Base-by-base conservation (phyloP, 129 eudicot species). In the Lonicera japonica region DNA sequence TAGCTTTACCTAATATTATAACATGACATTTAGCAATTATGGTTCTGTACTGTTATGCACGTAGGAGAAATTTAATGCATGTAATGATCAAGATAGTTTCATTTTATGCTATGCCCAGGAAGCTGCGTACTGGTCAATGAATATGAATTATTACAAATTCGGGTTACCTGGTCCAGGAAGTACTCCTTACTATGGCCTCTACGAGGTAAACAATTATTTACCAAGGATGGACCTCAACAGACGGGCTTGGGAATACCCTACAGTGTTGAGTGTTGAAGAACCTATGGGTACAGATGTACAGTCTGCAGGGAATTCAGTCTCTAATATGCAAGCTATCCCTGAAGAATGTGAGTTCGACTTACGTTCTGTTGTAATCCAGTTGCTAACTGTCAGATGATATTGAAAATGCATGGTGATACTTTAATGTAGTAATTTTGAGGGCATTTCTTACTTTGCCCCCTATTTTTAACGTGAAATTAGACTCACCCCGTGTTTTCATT, bases 161-260 rank as follows among this genome's bases (percentile, higher is more conserved):
- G 94, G 86, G 54, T 48, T 73, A 60, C 73, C 88, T 73, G 81
- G 77, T 69, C 79, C 68, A 41, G 89, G 73, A 66, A 82, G 68
- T 65, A 62, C 80, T 63, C 86, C 87, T 43, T 82, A 89, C 74
- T 85, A 85, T 63, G 94, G 83, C 55, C 78, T 66, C 60, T 82
- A 89, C 65, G 85, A 72, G 63, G 76, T 73, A 34, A 69, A 73
- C 50, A 71, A 68, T 69, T 72, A 77, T 61, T 73, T 74, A 54
- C 79, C 87, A 21, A 75, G 86, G 64, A 82, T 69, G 77, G 96
- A 85, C 70, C 25, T 77, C 17, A 80, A 59, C 61, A 77, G 85
- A 40, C 77, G 94, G 66, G 81, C 87, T 43, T 85, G 96, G 96
- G 96, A 89, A 54, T 89, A 85, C 70, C 86, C 96, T 66, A 62